Evolutionary conservation across 2,329 filamentous ascomycete species (phyloP).

Genomic region (Paraphaeosphaeria sporulosa): DNA sequence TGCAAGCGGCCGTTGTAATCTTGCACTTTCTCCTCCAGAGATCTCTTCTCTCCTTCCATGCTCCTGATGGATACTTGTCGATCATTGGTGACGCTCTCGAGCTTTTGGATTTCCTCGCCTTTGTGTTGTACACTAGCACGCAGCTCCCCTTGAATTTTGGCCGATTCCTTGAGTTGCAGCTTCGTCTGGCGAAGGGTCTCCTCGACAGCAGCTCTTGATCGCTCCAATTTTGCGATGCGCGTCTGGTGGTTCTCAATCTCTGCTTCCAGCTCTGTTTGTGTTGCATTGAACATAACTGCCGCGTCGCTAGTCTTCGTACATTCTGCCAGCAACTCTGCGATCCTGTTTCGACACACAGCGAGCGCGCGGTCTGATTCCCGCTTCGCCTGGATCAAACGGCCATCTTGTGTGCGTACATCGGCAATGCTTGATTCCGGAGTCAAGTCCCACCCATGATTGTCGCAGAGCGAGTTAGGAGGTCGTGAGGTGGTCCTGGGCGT

Average conservation of each 20-base stretch:
- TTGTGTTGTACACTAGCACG: slow-evolving; percentile 35
- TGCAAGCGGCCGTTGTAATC: slow-evolving; percentile 25
- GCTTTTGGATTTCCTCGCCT: slow-evolving; percentile 32
- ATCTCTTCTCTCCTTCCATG: slow-evolving; percentile 34
- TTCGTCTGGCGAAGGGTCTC: slow-evolving; percentile 32
- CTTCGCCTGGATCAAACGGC: slow-evolving; percentile 46
- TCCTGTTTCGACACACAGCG: slow-evolving; percentile 43
- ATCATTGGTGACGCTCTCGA: slow-evolving; percentile 28
- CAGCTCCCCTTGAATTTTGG: slow-evolving; percentile 29
- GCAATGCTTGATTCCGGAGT: slow-evolving; percentile 25
- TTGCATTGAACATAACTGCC: slow-evolving; percentile 25
- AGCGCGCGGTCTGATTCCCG: slow-evolving; percentile 48
- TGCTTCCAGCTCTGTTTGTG: slow-evolving; percentile 31
- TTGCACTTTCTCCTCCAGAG: slow-evolving; percentile 30
- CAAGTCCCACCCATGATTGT: slow-evolving; percentile 31
- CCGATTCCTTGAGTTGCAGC: slow-evolving; percentile 28
- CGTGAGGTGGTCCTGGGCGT: slow-evolving; percentile 35
- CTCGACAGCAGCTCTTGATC: slow-evolving; percentile 32
- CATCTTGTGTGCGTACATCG: slow-evolving; percentile 43
- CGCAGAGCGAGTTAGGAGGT: slow-evolving; percentile 32
- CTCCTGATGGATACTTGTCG: slow-evolving; percentile 29
- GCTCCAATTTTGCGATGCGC: slow-evolving; percentile 39
- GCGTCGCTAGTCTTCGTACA: slow-evolving; percentile 38
- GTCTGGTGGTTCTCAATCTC: slow-evolving; percentile 39
- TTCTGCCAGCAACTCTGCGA: slow-evolving; percentile 42